These are phyloP conservation scores for Clavispora asparagi DNA, from an alignment of 805 yeast species.

Conservation along the genomic window DNA sequence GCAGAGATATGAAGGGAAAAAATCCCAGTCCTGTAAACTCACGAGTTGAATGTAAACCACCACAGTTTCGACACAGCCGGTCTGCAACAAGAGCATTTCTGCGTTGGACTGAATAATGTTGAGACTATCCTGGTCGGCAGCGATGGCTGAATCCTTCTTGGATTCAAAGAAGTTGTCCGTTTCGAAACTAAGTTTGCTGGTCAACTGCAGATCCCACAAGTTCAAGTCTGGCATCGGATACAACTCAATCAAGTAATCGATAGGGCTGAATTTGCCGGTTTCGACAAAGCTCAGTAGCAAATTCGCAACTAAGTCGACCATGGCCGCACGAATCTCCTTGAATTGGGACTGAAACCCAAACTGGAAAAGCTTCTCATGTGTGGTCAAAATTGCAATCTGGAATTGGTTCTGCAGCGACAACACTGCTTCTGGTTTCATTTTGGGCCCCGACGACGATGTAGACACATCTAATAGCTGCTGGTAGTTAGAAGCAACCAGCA, in stretches of 20 bases:
- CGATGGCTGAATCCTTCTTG: background rate
- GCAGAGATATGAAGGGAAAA: conserved; percentile 22
- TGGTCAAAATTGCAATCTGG: conserved; percentile 24
- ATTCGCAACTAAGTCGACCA: conserved; percentile 30
- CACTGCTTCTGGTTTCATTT: conserved; percentile 37
- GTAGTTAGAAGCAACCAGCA: conserved; percentile 32
- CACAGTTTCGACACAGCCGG: conserved; percentile 29
- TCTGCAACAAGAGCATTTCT: conserved; percentile 20
- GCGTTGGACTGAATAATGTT: conserved; percentile 17
- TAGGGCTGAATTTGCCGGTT: conserved; percentile 31
- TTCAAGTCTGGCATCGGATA: conserved; percentile 29
- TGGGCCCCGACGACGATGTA: conserved; percentile 33
- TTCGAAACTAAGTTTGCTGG: conserved; percentile 16
- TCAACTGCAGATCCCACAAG: conserved; percentile 24
- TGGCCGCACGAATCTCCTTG: conserved; percentile 33
- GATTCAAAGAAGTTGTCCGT: conserved; percentile 13
- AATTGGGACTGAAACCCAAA: conserved; percentile 28
- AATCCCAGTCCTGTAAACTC: conserved; percentile 36
- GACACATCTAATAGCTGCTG: conserved; percentile 33
- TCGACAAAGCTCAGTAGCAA: conserved; percentile 33
- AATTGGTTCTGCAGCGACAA: conserved; percentile 37
- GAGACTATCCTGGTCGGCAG: conserved; percentile 22
- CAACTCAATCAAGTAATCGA: conserved; percentile 28
- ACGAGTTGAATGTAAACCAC: conserved; percentile 35
- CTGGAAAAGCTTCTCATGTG: conserved; percentile 26